Evolutionary conservation across 2,329 filamentous ascomycete species (phyloP), one percentile per base, ranked within the genome.

Genomic region (Talaromyces sp.): DNA sequence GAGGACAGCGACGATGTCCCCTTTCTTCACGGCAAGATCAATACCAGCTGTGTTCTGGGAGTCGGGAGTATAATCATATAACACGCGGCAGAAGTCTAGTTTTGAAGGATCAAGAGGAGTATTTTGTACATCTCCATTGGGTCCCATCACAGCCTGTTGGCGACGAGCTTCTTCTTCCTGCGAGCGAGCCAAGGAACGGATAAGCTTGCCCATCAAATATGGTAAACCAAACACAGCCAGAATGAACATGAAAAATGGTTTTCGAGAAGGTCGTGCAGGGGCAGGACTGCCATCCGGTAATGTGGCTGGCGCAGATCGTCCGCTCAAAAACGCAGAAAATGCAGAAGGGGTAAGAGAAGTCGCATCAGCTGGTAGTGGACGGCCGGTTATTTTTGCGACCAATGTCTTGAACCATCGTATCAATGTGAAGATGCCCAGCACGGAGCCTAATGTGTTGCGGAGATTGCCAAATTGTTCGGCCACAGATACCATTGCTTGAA

Each of bases 141-240:
- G 76, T 3, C 81, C 77, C 22, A 81, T 76, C 61, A 83, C 77
- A 61, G 81, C 78, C 60, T 80, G 78, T 50, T 73, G 70, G 51
- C 73, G 78, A 68, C 60, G 77, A 68, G 68, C 77, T 73, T 95
- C 89, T 68, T 93, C 89, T 75, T 97, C 91, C 68, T 94, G 89
- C 5, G 86, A 88, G 36, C 88, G 84, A 15, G 92, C 91, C 39
- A 99, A 81, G 1, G 89, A 82, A 69, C 86, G 87, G 72, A 99
- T 97, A 65, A 96, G 84, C 77, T 97, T 99, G 75, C 89, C 88
- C 92, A 99, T 97, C 51, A 99, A 81, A 72, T 96, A 99, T 5
- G 94, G 94, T 13, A 99, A 82, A 55, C 94, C 95, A 68, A 99
- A 96, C 5, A 96, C 92, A 17, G 94, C 93, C 43, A 95, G 80